These are phyloP conservation scores for Hypholoma sublateritium DNA, from an alignment of 768 basidiomycete genomes.

Conservation along the genomic window DNA sequence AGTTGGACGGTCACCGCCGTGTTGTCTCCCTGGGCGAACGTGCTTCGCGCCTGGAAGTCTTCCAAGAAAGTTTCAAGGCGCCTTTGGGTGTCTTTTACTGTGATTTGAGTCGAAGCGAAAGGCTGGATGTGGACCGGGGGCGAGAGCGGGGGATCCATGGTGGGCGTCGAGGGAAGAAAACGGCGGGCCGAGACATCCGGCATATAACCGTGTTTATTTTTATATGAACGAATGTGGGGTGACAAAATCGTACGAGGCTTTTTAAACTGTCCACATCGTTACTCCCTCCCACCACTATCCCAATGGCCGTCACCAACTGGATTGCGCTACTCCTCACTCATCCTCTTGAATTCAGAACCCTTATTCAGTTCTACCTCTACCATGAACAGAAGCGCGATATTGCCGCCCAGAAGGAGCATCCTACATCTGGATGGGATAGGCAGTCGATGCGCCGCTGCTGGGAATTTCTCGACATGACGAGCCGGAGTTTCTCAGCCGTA, in stretches of 20 bases:
- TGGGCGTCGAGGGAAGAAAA: slow-evolving; percentile 12
- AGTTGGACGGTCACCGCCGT: slow-evolving; percentile 59
- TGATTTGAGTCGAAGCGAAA: slow-evolving; percentile 32
- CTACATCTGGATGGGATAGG: slow-evolving; percentile 86
- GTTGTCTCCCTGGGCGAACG: slow-evolving; percentile 49
- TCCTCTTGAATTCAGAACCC: slow-evolving; percentile 79
- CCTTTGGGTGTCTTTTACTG: slow-evolving; percentile 39
- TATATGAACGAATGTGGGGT: slow-evolving; percentile 10
- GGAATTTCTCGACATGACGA: slow-evolving; percentile 85
- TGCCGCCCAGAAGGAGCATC: slow-evolving; percentile 67
- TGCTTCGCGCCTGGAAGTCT: slow-evolving; percentile 47
- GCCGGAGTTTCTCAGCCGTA: slow-evolving; percentile 87
- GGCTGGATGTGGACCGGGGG: slow-evolving; percentile 49
- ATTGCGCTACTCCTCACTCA: slow-evolving; percentile 71
- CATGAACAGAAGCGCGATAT: slow-evolving; percentile 84
- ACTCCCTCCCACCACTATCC: slow-evolving; percentile 5
- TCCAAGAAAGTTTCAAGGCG: slow-evolving; percentile 45
- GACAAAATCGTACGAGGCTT: slow-evolving; percentile 11
- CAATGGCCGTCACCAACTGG: slow-evolving; percentile 61
- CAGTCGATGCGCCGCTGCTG: slow-evolving; percentile 86
- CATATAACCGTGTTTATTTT: slow-evolving; percentile 6
- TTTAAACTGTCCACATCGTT: background rate
- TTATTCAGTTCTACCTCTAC: slow-evolving; percentile 83
- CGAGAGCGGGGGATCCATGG: slow-evolving; percentile 45
- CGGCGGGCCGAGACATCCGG: slow-evolving; percentile 5